Base-by-base conservation (phyloP, 2,329 filamentous ascomycete species). In the Phaeosphaeria sp. region DNA sequence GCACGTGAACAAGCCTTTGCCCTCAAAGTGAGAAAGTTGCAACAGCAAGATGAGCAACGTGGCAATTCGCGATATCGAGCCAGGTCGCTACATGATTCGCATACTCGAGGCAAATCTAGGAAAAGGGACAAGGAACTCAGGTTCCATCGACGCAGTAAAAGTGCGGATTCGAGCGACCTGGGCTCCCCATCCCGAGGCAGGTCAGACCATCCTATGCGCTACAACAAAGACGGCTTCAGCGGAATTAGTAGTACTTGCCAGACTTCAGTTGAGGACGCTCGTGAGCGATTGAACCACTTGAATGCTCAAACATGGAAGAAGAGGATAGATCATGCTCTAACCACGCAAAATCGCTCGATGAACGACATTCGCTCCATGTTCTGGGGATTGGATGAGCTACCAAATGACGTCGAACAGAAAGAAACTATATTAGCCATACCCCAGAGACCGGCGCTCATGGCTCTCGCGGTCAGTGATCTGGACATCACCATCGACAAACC, bases 291-390 rank as follows among this genome's bases (percentile, higher is more conserved):
- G 13, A 85, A 95, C 68, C 82, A 87, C 54, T 88, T 96, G 71
- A 96, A 98, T 76, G 87, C 94, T 1, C 89, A 92, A 68, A 93
- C 91, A 55, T 99, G 95, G 95, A 97, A 92, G 77, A 88, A 87
- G 71, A 89, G 94, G 17, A 97, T 99, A 60, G 92, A 97, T 70
- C 85, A 87, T 51, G 88, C 89, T 23, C 88, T 91, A 69, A 79
- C 82, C 20, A 86, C 88, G 62, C 89, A 93, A 50, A 89, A 86
- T 58, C 84, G 86, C 30, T 87, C 87, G n/a, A 91, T 94, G 75
- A 89, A 87, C 62, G 92, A 96, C 58, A 84, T 95, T 50, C 88
- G 93, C 18, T 85, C 86, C 27, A 82, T 90, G 6, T 95, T 97
- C 71, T 94, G 90, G 85, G 93, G 93, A 6, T 81, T 87, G 1